Base-by-base conservation (phyloP, 1,139 yeast species). In the Magnusiomyces suaveolens region DNA sequence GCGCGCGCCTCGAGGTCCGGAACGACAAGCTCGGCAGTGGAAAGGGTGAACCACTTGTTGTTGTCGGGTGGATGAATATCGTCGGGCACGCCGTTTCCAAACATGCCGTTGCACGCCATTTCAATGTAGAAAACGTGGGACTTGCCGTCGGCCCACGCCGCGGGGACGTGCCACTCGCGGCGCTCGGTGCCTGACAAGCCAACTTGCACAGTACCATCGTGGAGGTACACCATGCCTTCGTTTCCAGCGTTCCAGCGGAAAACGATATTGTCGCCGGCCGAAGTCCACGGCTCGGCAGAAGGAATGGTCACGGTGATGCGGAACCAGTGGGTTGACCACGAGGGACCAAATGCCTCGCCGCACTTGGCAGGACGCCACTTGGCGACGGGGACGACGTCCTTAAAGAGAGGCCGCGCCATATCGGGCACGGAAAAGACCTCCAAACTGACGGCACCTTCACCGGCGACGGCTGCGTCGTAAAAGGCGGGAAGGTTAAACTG, bases 271-370 rank as follows among this genome's bases (percentile, higher is more conserved):
- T 63, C 62, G 6, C 18, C 4, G 18, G 69, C 67, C 54, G 56
- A 65, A 60, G 54, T 66, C 75, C 67, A 75, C 16, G 43, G 43
- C 6, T 38, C 43, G 18, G 75, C 62, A 23, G 73, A 64, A 0
- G 96, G 95, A 6, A 90, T 73, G 33, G 74, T 73, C 59, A 87
- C 70, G 26, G 76, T 71, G 44, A 90, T 73, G 62, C 82, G 79
- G 70, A 92, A 88, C 98, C 98, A 92, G 62, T 89, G 94, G 0
- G 97, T 85, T 60, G 92, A 84, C 98, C 97, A 92, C 18, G 95
- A 84, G 1, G 97, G 97, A 0, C 96, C 97, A 69, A 86, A 88
- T n/a, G 75, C 72, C 63, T 85, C 83, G 32, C 95, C 95, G 61
- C 82, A 81, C 33, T 75, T 72, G 29, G 88, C 82, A 21, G 73